Conservation (phyloP, 192 early-diverging fungal genomes). For the Dimargaris verticillata region DNA sequence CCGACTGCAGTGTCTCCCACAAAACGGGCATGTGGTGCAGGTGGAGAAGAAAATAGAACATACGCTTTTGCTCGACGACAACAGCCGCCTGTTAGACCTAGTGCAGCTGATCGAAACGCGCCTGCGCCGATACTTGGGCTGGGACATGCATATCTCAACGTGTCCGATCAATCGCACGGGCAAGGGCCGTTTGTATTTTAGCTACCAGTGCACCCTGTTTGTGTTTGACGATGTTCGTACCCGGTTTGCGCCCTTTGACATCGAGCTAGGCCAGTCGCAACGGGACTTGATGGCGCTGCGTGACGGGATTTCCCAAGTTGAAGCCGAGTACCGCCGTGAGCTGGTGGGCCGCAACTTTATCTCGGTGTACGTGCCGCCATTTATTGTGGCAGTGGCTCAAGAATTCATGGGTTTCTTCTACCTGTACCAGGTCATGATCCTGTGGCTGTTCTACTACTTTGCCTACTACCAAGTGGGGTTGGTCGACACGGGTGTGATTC, state of each 20-base stretch:
- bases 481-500: slow-evolving; percentile 25
- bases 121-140: slow-evolving; percentile 12
- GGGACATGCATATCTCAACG: slow-evolving; percentile 18
- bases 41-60: slow-evolving; percentile 26
- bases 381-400: slow-evolving; percentile 27
- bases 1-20: slow-evolving; percentile 30
- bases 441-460: slow-evolving; percentile 33
- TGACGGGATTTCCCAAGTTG: slow-evolving; percentile 25
- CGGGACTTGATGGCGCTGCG: slow-evolving; percentile 14
- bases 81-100: slow-evolving; percentile 18
- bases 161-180: slow-evolving; percentile 22
- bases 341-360: slow-evolving; percentile 44
- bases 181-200: slow-evolving; percentile 33
- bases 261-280: slow-evolving; percentile 30
- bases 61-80: slow-evolving; percentile 20
- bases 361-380: slow-evolving; percentile 32
- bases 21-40: slow-evolving; percentile 29
- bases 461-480: slow-evolving; percentile 31
- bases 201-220: slow-evolving; percentile 46
- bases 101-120: slow-evolving; percentile 14
- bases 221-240: slow-evolving; percentile 31
- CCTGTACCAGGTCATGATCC: slow-evolving; percentile 28
- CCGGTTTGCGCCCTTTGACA: slow-evolving; percentile 31
- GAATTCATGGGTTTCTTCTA: slow-evolving; percentile 36
- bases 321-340: slow-evolving; percentile 31